A percentile compares a stretch with the other conserved stretches of the same genome.
Evolutionary conservation across 148 eudicot genomes (phyloP).

Genomic region (Amaranthus palmeri): DNA sequence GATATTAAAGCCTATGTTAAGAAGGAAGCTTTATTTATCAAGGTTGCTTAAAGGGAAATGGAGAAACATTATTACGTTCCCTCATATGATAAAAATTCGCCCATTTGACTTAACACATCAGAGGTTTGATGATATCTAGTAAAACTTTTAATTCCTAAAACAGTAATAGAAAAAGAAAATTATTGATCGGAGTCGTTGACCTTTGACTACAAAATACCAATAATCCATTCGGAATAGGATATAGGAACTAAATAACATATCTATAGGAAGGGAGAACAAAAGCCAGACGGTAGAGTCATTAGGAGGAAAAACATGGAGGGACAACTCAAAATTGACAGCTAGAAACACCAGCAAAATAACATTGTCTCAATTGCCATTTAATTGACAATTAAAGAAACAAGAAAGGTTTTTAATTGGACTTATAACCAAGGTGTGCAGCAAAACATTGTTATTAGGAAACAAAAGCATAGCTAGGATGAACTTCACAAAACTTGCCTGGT

Average conservation of each 20-base stretch:
- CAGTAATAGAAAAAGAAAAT: too few relatives aligned
- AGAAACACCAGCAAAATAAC: neutral
- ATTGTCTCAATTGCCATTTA: neutral
- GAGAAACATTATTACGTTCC: neutral
- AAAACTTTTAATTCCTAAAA: too few relatives aligned
- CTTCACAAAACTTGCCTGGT: constrained; percentile 46
- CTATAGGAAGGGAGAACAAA: too few relatives aligned
- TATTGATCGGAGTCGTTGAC: neutral
- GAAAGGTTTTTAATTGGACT: neutral
- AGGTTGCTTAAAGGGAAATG: neutral
- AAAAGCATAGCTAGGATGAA: constrained; percentile 1
- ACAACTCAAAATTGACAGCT: neutral
- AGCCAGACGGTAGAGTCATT: too few relatives aligned
- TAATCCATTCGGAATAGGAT: neutral
- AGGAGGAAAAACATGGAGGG: too few relatives aligned
- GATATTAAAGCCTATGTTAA: neutral
- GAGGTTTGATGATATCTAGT: neutral
- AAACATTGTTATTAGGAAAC: neutral
- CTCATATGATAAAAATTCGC: neutral
- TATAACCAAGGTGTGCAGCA: neutral
- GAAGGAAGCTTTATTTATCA: neutral
- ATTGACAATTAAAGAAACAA: neutral
- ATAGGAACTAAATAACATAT: too few relatives aligned
- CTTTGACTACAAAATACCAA: neutral
- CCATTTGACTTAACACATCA: neutral